Evolutionary conservation across 108 stramenopile genomes (phyloP).

Genomic region (Nannochloropsis oceanica): DNA sequence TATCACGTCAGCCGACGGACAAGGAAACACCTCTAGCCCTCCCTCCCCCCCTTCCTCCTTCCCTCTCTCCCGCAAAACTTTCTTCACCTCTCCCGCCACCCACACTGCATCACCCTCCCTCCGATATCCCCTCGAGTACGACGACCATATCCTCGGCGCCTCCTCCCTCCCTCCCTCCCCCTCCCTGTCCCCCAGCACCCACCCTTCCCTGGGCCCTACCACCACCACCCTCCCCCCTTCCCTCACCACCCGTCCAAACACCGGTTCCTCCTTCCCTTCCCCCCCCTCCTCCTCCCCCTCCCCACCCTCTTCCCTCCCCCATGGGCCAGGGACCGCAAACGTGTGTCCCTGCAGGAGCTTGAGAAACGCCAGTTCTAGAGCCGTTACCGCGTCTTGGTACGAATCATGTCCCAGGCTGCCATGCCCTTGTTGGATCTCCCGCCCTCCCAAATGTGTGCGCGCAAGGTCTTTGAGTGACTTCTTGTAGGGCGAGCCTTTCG

Average conservation of each 20-base stretch:
- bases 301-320: not conserved
- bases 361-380: slow-evolving; percentile 23
- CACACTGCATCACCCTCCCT: slow-evolving; percentile 25
- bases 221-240: not conserved
- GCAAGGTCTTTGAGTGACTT: slow-evolving; percentile 1
- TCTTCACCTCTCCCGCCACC: slow-evolving; percentile 3
- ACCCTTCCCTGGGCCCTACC: not conserved
- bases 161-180: not conserved
- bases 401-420: slow-evolving; percentile 13
- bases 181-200: not conserved
- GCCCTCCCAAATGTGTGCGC: slow-evolving; percentile 8
- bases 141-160: slow-evolving; percentile 8
- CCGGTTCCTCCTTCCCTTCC: not conserved
- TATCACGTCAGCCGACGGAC: not conserved
- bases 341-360: slow-evolving; percentile 1
- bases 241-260: not conserved
- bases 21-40: not conserved
- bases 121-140: slow-evolving; percentile 9
- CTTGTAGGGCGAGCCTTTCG: slow-evolving; percentile 26
- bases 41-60: not conserved
- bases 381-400: slow-evolving; percentile 18
- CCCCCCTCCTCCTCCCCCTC: not conserved
- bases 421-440: slow-evolving; percentile 7
- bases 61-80: not conserved
- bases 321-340: not conserved